Base-by-base conservation (phyloP, 2,329 filamentous ascomycete species). In the Neofusicoccum sp. region DNA sequence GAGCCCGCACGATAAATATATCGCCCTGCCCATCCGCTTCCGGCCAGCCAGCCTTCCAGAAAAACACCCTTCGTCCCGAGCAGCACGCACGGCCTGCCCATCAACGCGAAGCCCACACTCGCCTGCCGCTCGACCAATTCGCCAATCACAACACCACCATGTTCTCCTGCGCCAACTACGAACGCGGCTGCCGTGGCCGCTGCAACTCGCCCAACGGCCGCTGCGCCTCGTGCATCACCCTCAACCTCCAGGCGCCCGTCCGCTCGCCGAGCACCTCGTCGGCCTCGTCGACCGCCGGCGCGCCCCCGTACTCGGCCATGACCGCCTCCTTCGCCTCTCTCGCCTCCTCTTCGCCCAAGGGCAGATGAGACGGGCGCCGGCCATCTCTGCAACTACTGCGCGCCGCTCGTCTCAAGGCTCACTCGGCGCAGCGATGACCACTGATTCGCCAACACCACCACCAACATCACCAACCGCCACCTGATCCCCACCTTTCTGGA, bases 161-260 rank as follows among this genome's bases (percentile, higher is more conserved):
- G 76, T 78, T 77, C 75, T 78, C 76, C 47, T 78, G 76, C 68
- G 72, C 74, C 71, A 78, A 78, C 73, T 78, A 78, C 74, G 76
- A 78, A 66, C 76, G 76, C 34, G 76, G 76, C 68, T 78, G 76
- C 74, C 74, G 76, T 49, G 76, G 76, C 61, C 76, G 76, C 63
- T 77, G 74, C 74, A 78, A 78, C 66, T 59, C 66, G 48, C 67
- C 70, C 59, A 70, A 70, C 62, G 76, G 72, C 60, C 75, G 76
- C 37, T 78, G 76, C 66, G 70, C 73, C 14, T 73, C 68, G 63
- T 78, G 76, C 67, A 69, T 77, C 64, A 73, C 73, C 12, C 76
- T 78, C 72, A 77, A 78, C 65, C 71, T 78, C 14, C 72, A 75
- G 65, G 59, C 61, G 8, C 49, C 66, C 49, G 64, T 69, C 44